These are phyloP conservation scores for Dryadomyces quercus-mongolicae DNA, from an alignment of 2,329 filamentous ascomycete genomes.

Conservation along the genomic window DNA sequence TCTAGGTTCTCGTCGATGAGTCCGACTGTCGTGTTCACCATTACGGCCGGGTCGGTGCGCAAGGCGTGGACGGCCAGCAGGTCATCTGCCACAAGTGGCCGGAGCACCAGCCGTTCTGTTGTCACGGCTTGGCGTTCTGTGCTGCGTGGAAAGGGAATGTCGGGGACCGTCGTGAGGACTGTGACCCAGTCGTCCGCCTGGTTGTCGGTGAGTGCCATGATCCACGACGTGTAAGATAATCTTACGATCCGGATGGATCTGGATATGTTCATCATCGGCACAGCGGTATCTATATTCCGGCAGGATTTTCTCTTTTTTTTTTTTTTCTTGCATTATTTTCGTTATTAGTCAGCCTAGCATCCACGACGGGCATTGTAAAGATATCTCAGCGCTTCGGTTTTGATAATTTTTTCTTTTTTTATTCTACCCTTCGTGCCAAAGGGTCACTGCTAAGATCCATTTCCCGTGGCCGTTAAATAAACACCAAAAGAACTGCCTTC, in stretches of 20 bases:
- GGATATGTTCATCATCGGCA: too few species aligned
- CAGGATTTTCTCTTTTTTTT: too few species aligned
- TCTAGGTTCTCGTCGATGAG: slow-evolving; percentile 28
- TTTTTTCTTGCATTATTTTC: too few species aligned
- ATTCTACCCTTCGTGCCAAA: slow-evolving; percentile 2
- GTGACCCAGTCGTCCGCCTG: slow-evolving; percentile 36
- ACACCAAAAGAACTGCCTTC: slow-evolving; percentile 46
- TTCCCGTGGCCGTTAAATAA: slow-evolving; percentile 42
- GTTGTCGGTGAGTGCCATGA: not conserved
- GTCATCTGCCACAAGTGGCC: slow-evolving; percentile 37
- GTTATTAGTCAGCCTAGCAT: too few species aligned
- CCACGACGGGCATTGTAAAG: too few species aligned
- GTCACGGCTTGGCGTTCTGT: slow-evolving; percentile 24
- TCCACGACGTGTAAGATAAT: too few species aligned
- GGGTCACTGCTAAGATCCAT: slow-evolving; percentile 19
- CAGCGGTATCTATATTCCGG: too few species aligned
- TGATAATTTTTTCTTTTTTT: slow-evolving; percentile 6
- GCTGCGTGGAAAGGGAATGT: slow-evolving; percentile 27
- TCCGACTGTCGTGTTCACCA: too few species aligned
- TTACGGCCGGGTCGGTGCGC: slow-evolving; percentile 37
- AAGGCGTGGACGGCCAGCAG: slow-evolving; percentile 36
- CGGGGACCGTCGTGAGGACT: slow-evolving; percentile 36
- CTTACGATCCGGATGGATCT: too few species aligned
- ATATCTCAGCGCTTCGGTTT: not conserved
- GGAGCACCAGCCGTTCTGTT: slow-evolving; percentile 43